Conservation (phyloP, 371 early-diverging fungal genomes). For the Haplosporangium sp. region DNA sequence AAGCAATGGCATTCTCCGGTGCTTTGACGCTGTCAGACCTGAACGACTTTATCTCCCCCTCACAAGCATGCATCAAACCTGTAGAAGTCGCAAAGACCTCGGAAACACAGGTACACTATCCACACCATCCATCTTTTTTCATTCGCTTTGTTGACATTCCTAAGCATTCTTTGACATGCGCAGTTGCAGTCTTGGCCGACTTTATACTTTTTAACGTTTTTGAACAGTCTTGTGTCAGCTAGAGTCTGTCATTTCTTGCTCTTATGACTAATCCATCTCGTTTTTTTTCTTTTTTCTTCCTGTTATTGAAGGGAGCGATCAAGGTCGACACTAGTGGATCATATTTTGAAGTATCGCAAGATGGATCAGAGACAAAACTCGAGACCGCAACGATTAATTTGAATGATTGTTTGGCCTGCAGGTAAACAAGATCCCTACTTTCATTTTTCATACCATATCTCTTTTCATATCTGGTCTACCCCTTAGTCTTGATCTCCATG, state of each 20-base stretch:
- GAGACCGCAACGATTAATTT: conserved; percentile 89
- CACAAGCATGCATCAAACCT: conserved; percentile 96
- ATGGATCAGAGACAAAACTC: conserved; percentile 82
- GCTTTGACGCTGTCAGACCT: conserved; percentile 82
- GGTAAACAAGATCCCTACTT: conserved; percentile 60
- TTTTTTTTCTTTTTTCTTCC: conserved; percentile 1
- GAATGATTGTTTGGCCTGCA: conserved; percentile 98
- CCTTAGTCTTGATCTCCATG: neutral
- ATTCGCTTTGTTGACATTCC: neutral
- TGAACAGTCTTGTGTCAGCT: no score
- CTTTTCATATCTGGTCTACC: neutral
- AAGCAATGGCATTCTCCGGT: conserved; percentile 50
- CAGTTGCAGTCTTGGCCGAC: conserved; percentile 5
- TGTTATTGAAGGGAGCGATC: conserved; percentile 64
- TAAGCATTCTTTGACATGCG: conserved; percentile 5
- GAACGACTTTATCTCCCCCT: conserved; percentile 95
- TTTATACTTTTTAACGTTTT: neutral
- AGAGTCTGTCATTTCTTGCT: conserved; percentile 2
- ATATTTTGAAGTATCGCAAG: conserved; percentile 88
- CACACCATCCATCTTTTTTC: neutral
- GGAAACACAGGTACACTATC: conserved; percentile 52
- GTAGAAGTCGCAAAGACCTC: conserved; percentile 79
- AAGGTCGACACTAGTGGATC: conserved; percentile 73
- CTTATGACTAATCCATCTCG: conserved; percentile 29
- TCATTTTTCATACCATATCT: neutral